Evolutionary conservation across 1,284 basidiomycete genomes (phyloP), one percentile per base, ranked within the genome.

Genomic region (Pseudozyma tsukubaensis): DNA sequence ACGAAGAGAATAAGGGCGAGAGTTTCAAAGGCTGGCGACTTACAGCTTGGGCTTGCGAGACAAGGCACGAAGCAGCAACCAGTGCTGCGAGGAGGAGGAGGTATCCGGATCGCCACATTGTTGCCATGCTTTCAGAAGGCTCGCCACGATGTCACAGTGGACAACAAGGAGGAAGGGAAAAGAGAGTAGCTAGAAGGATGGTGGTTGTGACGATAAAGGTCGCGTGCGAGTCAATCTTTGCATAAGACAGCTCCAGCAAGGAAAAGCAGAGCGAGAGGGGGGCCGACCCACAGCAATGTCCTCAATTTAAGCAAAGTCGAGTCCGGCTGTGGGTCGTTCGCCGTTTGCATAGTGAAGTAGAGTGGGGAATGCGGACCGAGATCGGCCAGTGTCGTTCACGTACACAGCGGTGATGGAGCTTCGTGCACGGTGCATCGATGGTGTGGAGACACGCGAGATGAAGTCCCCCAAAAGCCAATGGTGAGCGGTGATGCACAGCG

Each of bases 31-130:
- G n/a, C 19, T 19, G 19, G 16, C 16, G 21, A 49, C 59, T 56
- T 52, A 69, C 66, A 55, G 51, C 66, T 51, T 63, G 66, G 14
- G 19, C 56, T 12, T 40, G 45, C 0, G 44, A 45, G 1, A 53
- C 44, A 13, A 60, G 45, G 53, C 57, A 60, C 9, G 49, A 40
- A 18, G 44, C 49, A 40, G 40, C 47, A n/a, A 63, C 29, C 2
- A 49, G 37, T 39, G 57, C 40, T 11, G 50, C 11, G 14, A 64
- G 35, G 4, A 54, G 18, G 45, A 53, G 4, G 34, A 47, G 18
- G 16, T 45, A 32, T 59, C 34, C 40, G 19, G 35, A 35, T 51
- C 32, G 42, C 40, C 39, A 50, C 48, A 50, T 35, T n/a, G 19
- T 29, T 34, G 48, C 16, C n/a, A 10, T 39, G 24, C 24, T 47